Evolutionary conservation across 176 grass and related monocot genomes (phyloP).

Genomic region (Melocanna baccifera): DNA sequence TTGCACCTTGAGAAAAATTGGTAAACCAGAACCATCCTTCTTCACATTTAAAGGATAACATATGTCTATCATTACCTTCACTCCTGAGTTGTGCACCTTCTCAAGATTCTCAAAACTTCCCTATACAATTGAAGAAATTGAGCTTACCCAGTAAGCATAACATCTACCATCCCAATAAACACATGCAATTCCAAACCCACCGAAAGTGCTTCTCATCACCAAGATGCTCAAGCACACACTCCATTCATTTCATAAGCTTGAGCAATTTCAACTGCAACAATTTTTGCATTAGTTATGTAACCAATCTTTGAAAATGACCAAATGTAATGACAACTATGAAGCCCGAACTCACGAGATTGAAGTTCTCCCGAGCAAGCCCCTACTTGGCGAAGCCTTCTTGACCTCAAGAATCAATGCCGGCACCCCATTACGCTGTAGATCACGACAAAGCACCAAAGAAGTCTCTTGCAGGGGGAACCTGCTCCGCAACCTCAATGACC

Average conservation of each 20-base stretch:
- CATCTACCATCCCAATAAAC: not conserved
- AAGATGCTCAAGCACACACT: conserved; percentile 76
- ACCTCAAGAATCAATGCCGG: conserved; percentile 86
- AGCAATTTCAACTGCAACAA: conserved; percentile 61
- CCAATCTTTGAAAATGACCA: not conserved
- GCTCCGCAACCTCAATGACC: conserved; percentile 43
- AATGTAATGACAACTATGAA: not conserved
- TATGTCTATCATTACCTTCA: conserved; percentile 53
- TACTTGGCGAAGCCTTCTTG: conserved; percentile 90
- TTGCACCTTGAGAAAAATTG: conserved; percentile 3
- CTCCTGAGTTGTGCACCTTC: conserved; percentile 69
- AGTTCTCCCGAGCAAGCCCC: conserved; percentile 80
- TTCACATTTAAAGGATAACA: conserved; percentile 2
- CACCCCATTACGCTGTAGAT: conserved; percentile 50
- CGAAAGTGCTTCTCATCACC: conserved; percentile 70
- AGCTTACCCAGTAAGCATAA: not conserved
- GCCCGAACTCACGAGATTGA: conserved; percentile 66
- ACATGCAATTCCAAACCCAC: conserved; percentile 25
- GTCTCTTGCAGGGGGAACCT: conserved; percentile 64
- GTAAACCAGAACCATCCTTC: not conserved
- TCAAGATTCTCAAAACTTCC: conserved; percentile 93
- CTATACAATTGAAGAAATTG: conserved; percentile 31
- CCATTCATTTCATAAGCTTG: conserved; percentile 65
- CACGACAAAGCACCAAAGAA: conserved; percentile 72
- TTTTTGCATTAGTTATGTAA: conserved; percentile 1